These are phyloP conservation scores for Ampelocalamus luodianensis DNA, from an alignment of 176 grass and related monocot genomes.

Conservation along the genomic window DNA sequence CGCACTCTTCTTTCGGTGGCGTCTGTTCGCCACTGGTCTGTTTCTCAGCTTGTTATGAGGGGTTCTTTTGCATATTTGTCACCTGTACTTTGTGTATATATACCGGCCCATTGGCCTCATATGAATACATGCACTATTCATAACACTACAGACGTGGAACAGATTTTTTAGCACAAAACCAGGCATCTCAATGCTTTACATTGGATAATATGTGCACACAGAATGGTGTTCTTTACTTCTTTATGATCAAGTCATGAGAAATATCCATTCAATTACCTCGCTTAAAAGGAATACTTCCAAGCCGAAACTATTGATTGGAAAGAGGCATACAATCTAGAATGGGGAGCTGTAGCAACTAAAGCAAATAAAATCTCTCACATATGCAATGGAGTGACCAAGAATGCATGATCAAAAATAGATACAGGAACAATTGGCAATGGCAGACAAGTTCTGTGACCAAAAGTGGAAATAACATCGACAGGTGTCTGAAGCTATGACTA, in stretches of 20 bases:
- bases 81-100: no score
- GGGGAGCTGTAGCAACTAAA: background rate
- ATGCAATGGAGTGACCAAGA: background rate
- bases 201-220: background rate
- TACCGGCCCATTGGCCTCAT: no score
- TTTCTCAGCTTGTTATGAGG: no score
- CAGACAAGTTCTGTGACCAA: background rate
- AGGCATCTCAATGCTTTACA: background rate
- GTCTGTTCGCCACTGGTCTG: no score
- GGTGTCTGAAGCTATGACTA: constrained; percentile 31
- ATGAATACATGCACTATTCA: no score
- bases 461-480: constrained; percentile 3
- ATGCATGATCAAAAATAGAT: constrained; percentile 6
- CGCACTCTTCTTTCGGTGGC: no score
- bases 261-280: background rate
- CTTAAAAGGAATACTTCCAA: constrained; percentile 2
- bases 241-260: background rate
- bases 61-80: no score
- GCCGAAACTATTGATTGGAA: background rate
- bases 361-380: background rate
- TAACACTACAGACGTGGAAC: background rate
- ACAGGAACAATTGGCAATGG: background rate
- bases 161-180: constrained; percentile 30
- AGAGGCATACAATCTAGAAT: background rate
- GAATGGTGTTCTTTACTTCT: constrained; percentile 11